Evolutionary conservation across 2,329 filamentous ascomycete species (phyloP).

Genomic region (Cordyceps pruinosa): DNA sequence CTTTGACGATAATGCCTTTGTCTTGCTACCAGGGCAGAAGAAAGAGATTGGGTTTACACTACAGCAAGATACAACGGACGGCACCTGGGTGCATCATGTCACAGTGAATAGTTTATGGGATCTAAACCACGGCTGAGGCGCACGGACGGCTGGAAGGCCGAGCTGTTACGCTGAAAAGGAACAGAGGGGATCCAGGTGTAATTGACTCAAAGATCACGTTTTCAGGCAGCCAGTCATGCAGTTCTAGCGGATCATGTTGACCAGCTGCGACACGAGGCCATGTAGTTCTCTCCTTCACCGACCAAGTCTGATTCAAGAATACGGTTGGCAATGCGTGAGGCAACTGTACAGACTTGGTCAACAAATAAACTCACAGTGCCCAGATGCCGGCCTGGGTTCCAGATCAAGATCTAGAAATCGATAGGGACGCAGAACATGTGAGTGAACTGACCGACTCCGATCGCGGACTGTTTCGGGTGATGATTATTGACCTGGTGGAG

Average conservation of each 20-base stretch:
- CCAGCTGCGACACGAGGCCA: no score
- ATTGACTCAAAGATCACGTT: no score
- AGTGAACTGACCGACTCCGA: background rate
- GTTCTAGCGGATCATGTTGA: no score
- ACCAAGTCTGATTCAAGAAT: no score
- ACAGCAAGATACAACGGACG: constrained; percentile 12
- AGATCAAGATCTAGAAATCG: no score
- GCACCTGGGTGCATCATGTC: constrained; percentile 13
- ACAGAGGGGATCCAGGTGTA: no score
- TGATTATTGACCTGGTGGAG: background rate
- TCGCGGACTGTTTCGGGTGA: background rate
- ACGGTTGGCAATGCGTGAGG: no score
- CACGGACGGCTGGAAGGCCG: background rate
- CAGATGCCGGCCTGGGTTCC: no score
- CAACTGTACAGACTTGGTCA: no score
- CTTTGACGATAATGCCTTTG: constrained; percentile 17
- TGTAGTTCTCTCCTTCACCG: no score
- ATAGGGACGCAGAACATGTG: background rate
- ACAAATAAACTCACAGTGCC: no score
- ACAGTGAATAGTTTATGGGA: constrained; percentile 17
- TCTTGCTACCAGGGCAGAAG: constrained; percentile 14
- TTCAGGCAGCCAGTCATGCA: no score
- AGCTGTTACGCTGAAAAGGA: background rate
- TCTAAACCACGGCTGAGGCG: constrained; percentile 5
- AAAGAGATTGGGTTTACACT: constrained; percentile 14